These are phyloP conservation scores for Anthracocystis setariae DNA, from an alignment of 1,284 basidiomycete genomes.

Conservation along the genomic window DNA sequence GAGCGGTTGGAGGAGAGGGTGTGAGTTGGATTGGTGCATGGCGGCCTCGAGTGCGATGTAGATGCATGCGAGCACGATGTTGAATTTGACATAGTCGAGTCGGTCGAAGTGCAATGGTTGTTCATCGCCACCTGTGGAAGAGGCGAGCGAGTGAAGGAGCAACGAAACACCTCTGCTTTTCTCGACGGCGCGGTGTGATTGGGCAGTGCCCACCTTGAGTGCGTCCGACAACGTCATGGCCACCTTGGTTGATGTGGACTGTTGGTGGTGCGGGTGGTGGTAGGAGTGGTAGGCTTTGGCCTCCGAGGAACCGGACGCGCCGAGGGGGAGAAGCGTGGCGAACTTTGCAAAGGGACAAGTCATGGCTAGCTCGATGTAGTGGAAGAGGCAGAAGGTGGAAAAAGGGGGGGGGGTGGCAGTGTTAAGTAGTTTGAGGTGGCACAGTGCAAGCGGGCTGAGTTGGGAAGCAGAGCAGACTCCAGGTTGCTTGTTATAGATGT, in stretches of 20 bases:
- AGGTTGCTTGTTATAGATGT: no score
- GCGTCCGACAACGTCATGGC: constrained; percentile 23
- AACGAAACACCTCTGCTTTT: constrained; percentile 39
- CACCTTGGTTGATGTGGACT: constrained; percentile 1
- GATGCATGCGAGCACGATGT: constrained; percentile 51
- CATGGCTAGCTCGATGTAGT: constrained; percentile 14
- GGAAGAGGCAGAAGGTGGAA: not conserved
- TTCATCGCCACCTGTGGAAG: not conserved
- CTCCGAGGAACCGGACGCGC: not conserved
- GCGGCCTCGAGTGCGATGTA: constrained; percentile 33
- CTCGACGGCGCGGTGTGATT: constrained; percentile 43
- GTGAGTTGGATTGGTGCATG: not conserved
- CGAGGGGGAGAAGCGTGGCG: constrained; percentile 16
- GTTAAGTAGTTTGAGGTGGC: no score
- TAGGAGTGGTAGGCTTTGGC: not conserved
- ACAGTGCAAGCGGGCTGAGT: no score
- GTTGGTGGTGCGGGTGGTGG: not conserved
- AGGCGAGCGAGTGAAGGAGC: constrained; percentile 23
- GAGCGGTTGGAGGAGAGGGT: constrained; percentile 4
- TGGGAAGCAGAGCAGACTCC: no score
- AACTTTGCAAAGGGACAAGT: constrained; percentile 49
- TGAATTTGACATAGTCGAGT: constrained; percentile 49
- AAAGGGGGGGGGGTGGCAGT: not conserved
- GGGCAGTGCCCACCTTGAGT: constrained; percentile 33
- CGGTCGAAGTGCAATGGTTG: constrained; percentile 25